Percentiles rank a stretch among this genome's conserved stretches.
phyloP scores from a whole-genome alignment of 768 basidiomycete species.

The Artomyces pyxidatus region DNA sequence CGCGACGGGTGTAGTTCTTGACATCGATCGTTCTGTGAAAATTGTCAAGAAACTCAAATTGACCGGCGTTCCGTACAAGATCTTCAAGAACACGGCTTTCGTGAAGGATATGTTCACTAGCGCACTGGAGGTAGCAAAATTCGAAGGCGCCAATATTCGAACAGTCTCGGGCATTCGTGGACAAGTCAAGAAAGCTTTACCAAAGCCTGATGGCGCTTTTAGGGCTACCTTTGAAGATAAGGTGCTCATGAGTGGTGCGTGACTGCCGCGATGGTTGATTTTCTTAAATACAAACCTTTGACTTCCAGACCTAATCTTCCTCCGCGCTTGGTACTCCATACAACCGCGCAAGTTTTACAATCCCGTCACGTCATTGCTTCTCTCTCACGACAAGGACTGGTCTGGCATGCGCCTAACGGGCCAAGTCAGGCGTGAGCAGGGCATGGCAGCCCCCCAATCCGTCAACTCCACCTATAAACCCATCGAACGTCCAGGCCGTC shows the following conservation, averaged over 20 bases:
- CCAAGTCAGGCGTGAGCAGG: slow-evolving; percentile 81
- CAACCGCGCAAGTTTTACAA: slow-evolving; percentile 95
- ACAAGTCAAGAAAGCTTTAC: slow-evolving; percentile 91
- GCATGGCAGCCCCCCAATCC: slow-evolving; percentile 69
- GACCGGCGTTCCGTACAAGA: slow-evolving; percentile 92
- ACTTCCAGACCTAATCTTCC: slow-evolving; percentile 78
- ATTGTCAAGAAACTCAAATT: slow-evolving; percentile 99
- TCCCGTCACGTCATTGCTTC: slow-evolving; percentile 85
- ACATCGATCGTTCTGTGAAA: slow-evolving; percentile 85
- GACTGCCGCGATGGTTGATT: not conserved
- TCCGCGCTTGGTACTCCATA: slow-evolving; percentile 95
- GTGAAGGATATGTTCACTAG: slow-evolving; percentile 95
- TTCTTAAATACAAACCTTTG: not conserved
- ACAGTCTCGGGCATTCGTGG: slow-evolving; percentile 96
- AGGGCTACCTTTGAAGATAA: slow-evolving; percentile 98
- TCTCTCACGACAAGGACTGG: slow-evolving; percentile 80
- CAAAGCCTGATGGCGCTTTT: slow-evolving; percentile 94
- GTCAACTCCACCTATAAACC: slow-evolving; percentile 86
- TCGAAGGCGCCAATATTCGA: slow-evolving; percentile 93
- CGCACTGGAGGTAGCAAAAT: slow-evolving; percentile 93
- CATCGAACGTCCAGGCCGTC: slow-evolving; percentile 69
- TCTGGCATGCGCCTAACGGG: slow-evolving; percentile 94
- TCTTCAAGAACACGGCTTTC: slow-evolving; percentile 99
- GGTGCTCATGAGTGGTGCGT: slow-evolving; percentile 87
- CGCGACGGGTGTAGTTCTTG: slow-evolving; percentile 91